Percentiles rank a stretch among this genome's conserved stretches.
Evolutionary conservation across 2,329 filamentous ascomycete species (phyloP).

Genomic region (Fusarium robinianum): DNA sequence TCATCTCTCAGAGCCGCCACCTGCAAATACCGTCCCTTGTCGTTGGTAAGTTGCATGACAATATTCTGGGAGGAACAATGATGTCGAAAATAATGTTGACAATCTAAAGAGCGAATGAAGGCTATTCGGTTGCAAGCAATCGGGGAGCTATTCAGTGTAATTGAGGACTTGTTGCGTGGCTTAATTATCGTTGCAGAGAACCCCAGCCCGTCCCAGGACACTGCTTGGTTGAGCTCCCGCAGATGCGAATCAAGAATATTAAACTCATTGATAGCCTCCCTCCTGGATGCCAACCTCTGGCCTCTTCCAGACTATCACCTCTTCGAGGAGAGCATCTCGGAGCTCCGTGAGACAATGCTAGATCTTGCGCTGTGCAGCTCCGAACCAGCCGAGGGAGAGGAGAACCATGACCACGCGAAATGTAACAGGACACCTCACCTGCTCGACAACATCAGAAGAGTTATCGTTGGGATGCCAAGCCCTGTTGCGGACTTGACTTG

Average conservation of each 20-base stretch:
- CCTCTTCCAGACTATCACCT: conserved; percentile 34
- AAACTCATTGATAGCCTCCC: conserved; percentile 40
- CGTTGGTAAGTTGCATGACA: conserved; percentile 1
- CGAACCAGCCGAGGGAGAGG: conserved; percentile 13
- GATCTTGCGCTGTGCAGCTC: conserved; percentile 37
- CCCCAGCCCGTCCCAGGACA: conserved; percentile 38
- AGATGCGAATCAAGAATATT: conserved; percentile 43
- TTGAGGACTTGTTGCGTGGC: conserved; percentile 29
- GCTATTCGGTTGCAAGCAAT: conserved; percentile 30
- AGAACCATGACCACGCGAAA: conserved; percentile 18
- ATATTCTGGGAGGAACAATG: no score
- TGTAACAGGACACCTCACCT: conserved; percentile 28
- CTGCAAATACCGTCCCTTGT: conserved; percentile 4
- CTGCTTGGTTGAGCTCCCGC: conserved; percentile 39
- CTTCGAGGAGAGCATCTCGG: conserved; percentile 31
- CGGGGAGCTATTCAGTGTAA: conserved; percentile 29
- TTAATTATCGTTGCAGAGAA: conserved; percentile 36
- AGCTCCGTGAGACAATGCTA: conserved; percentile 25
- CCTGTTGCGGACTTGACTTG: conserved; percentile 3
- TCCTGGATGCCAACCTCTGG: conserved; percentile 39
- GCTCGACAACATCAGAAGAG: conserved; percentile 22
- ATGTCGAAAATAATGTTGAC: conserved; percentile 7
- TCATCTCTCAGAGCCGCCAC: background rate
- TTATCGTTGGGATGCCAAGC: conserved; percentile 19
- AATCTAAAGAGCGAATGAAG: conserved; percentile 19